Conservation (phyloP, 2,329 filamentous ascomycete species). For the Exophiala sideris region DNA sequence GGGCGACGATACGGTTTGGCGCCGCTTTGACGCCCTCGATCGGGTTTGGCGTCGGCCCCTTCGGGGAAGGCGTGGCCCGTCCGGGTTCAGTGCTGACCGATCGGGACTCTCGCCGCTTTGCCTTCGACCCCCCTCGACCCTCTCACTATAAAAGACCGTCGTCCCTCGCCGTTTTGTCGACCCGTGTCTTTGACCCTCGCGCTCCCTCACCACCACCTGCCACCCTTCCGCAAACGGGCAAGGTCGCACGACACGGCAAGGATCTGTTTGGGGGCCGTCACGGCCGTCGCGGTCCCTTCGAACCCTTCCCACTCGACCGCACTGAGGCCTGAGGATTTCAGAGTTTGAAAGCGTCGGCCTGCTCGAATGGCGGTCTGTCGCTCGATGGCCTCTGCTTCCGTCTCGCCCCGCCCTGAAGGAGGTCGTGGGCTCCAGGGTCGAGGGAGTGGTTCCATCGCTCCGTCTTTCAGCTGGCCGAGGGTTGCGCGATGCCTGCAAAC, state of each 20-base stretch:
- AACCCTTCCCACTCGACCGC: background rate
- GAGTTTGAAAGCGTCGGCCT: background rate
- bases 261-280: too few species aligned
- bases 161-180: slow-evolving; percentile 7
- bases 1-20: background rate
- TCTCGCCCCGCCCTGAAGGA: background rate
- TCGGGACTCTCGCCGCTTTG: slow-evolving; percentile 3
- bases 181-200: background rate
- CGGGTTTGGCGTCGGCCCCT: background rate
- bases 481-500: background rate
- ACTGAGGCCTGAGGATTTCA: background rate
- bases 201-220: background rate
- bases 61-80: background rate
- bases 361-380: background rate
- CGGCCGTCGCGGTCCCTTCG: background rate
- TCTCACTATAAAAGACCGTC: slow-evolving; percentile 1
- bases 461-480: background rate
- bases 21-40: slow-evolving; percentile 5
- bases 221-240: background rate
- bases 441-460: background rate
- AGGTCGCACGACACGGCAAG: background rate
- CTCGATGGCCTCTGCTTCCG: background rate
- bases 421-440: background rate
- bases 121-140: background rate
- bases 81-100: background rate